Evolutionary conservation across 305 asterid genomes (phyloP).

Genomic region (Fraxinus ornus): DNA sequence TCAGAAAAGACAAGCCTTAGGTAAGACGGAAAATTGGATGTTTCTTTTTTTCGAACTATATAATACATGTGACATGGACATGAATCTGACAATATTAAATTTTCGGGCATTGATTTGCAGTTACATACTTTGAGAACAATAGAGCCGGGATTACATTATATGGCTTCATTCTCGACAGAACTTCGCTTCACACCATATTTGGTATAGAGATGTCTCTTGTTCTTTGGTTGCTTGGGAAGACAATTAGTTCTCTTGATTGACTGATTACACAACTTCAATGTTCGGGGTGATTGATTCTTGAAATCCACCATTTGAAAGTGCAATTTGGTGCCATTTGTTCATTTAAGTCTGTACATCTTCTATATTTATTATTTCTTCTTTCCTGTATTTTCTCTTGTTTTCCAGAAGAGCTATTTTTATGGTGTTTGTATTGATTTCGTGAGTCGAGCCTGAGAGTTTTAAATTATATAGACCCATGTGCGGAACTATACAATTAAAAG

Average conservation of each 20-base stretch:
- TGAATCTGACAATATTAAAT: background rate
- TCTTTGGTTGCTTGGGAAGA: conserved; percentile 66
- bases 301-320: background rate
- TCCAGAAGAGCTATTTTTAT: background rate
- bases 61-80: background rate
- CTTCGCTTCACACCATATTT: conserved; percentile 49
- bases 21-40: conserved; percentile 32
- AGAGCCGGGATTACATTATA: conserved; percentile 61
- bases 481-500: no score
- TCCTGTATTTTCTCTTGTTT: background rate
- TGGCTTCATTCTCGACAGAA: conserved; percentile 62
- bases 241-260: conserved; percentile 45
- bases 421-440: background rate
- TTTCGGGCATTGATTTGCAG: conserved; percentile 21
- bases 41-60: background rate
- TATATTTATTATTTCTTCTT: background rate
- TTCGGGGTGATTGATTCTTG: background rate
- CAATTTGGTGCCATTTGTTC: conserved; percentile 6
- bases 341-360: background rate
- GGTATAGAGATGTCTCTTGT: conserved; percentile 55
- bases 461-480: no score
- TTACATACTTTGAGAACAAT: conserved; percentile 60
- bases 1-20: conserved; percentile 90
- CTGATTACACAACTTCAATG: background rate
- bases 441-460: background rate